Percentiles rank a stretch among this genome's conserved stretches.
Evolutionary conservation across 345 rosid species (phyloP).

Genomic region (Turritis glabra): DNA sequence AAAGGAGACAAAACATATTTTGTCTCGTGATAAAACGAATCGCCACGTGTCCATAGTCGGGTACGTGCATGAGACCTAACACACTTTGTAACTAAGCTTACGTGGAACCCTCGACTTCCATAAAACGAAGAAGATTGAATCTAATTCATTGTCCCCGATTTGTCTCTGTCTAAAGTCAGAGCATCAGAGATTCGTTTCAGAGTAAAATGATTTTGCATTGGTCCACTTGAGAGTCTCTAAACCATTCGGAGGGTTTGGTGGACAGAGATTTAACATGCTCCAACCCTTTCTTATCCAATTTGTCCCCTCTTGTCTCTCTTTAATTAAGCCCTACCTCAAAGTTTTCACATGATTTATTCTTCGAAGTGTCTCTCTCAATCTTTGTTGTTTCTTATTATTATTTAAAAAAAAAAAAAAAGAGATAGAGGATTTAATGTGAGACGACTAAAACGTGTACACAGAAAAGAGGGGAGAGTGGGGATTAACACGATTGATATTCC

Average conservation of each 20-base stretch:
- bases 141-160: conserved; percentile 25
- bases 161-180: conserved; percentile 36
- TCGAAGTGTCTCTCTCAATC: conserved; percentile 30
- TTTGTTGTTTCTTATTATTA: neutral
- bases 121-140: conserved; percentile 32
- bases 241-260: conserved; percentile 13
- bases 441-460: conserved; percentile 32
- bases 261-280: conserved; percentile 36
- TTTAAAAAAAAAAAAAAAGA: neutral
- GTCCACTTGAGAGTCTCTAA: conserved; percentile 34
- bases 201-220: conserved; percentile 20
- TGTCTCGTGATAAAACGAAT: conserved; percentile 11
- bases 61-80: conserved; percentile 35
- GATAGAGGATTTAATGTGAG: conserved; percentile 1
- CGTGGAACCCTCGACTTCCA: conserved; percentile 35
- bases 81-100: conserved; percentile 12
- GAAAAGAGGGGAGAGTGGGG: neutral
- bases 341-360: conserved; percentile 39
- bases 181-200: conserved; percentile 26
- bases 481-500: neutral
- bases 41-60: conserved; percentile 19
- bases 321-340: conserved; percentile 5
- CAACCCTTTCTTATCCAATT: conserved; percentile 39
- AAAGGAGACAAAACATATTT: conserved; percentile 20
- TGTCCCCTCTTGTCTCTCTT: conserved; percentile 21